Evolutionary conservation across 2,329 filamentous ascomycete species (phyloP).

Genomic region (Aspergillus ochraceoroseus): DNA sequence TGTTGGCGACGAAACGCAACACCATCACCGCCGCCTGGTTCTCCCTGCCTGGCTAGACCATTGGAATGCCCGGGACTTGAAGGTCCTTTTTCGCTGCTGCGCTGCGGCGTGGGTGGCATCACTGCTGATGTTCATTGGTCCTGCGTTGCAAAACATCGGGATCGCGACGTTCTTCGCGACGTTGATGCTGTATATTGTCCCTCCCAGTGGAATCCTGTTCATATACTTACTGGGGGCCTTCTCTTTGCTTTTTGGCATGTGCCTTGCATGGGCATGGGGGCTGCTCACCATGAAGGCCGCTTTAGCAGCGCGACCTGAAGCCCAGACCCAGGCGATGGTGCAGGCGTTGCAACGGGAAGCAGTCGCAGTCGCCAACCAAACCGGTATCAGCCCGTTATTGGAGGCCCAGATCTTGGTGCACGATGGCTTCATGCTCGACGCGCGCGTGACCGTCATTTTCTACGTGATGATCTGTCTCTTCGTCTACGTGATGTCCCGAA

Average conservation of each 20-base stretch:
- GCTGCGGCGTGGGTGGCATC: slow-evolving; percentile 46
- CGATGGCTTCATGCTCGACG: slow-evolving; percentile 48
- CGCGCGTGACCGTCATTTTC: slow-evolving; percentile 39
- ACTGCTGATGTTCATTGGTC: slow-evolving; percentile 47
- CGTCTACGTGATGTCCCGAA: slow-evolving; percentile 45
- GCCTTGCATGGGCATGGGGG: slow-evolving; percentile 50
- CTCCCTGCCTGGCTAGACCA: slow-evolving; percentile 39
- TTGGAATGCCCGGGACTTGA: slow-evolving; percentile 47
- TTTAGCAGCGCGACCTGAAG: slow-evolving; percentile 39
- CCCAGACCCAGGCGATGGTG: slow-evolving; percentile 36
- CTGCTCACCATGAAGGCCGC: slow-evolving; percentile 49
- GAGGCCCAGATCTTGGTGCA: slow-evolving; percentile 40
- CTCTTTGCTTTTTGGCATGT: slow-evolving; percentile 47
- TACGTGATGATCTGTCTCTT: slow-evolving; percentile 43
- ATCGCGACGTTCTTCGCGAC: slow-evolving; percentile 45
- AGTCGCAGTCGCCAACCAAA: slow-evolving; percentile 26
- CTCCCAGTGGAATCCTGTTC: slow-evolving; percentile 46
- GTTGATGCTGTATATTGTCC: slow-evolving; percentile 44
- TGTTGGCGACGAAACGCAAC: too few species aligned
- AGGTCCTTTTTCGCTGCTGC: slow-evolving; percentile 47
- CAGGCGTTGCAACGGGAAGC: slow-evolving; percentile 34
- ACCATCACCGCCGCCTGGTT: too few species aligned
- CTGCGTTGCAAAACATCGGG: slow-evolving; percentile 41
- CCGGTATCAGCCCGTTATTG: slow-evolving; percentile 28
- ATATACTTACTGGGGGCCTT: slow-evolving; percentile 44